Evolutionary conservation across 352 stramenopile genomes (phyloP).

Genomic region (Globisporangium uncinulatum): DNA sequence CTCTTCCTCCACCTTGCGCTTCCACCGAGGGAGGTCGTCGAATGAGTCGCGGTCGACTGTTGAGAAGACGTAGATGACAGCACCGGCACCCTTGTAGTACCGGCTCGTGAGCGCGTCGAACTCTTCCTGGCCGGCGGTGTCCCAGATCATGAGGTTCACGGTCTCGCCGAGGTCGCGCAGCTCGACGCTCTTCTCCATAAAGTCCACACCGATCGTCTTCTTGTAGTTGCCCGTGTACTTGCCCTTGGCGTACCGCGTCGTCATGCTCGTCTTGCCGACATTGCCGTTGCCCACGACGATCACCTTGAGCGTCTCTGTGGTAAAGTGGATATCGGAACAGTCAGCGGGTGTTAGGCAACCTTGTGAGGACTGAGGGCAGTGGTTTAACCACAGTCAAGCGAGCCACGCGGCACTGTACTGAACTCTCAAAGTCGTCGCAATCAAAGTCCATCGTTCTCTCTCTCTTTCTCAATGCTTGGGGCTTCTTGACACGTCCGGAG

Average conservation of each 20-base stretch:
- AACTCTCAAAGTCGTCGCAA: constrained; percentile 76
- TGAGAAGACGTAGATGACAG: constrained; percentile 74
- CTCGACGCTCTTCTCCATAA: constrained; percentile 76
- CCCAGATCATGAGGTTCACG: constrained; percentile 80
- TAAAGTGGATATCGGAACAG: background rate
- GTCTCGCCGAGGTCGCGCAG: constrained; percentile 52
- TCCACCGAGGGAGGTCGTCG: constrained; percentile 62
- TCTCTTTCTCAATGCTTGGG: too few species aligned
- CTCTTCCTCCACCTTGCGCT: constrained; percentile 64
- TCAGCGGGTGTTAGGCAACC: too few species aligned
- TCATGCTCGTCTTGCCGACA: constrained; percentile 82
- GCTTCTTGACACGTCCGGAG: too few species aligned
- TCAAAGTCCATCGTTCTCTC: constrained; percentile 13
- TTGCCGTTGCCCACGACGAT: constrained; percentile 83
- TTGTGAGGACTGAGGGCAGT: too few species aligned
- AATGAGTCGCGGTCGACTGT: constrained; percentile 68
- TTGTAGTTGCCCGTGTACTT: constrained; percentile 80
- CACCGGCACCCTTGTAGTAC: constrained; percentile 71
- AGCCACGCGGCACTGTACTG: background rate
- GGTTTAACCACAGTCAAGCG: too few species aligned
- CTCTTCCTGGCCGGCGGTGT: constrained; percentile 75
- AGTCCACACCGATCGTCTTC: constrained; percentile 83
- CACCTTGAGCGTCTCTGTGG: constrained; percentile 69
- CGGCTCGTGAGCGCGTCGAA: constrained; percentile 74
- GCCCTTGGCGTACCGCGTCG: constrained; percentile 70